Conservation (phyloP, 495 filamentous ascomycete genomes). For the Tuber aestivum region DNA sequence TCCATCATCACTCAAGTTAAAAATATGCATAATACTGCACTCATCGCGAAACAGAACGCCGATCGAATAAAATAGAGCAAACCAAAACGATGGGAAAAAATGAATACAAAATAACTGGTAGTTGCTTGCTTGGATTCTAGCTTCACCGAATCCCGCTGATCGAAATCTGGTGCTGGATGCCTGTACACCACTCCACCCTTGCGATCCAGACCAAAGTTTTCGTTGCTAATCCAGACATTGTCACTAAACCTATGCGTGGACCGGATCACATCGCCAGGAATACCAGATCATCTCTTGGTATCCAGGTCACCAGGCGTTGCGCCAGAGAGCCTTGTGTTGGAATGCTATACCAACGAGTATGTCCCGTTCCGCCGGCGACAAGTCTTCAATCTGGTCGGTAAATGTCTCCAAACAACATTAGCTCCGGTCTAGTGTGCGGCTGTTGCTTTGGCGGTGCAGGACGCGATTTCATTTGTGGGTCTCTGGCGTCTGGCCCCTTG, state of each 20-base stretch:
- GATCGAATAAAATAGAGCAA: background rate
- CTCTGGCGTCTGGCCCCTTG: slow-evolving; percentile 7
- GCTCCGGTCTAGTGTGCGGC: slow-evolving; percentile 61
- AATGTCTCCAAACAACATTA: slow-evolving; percentile 77
- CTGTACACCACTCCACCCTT: slow-evolving; percentile 82
- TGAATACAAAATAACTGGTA: background rate
- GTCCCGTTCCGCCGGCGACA: slow-evolving; percentile 86
- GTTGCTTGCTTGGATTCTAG: slow-evolving; percentile 48
- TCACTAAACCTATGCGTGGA: slow-evolving; percentile 65
- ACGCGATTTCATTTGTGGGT: slow-evolving; percentile 5
- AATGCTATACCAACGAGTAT: slow-evolving; percentile 81
- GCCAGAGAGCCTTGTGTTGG: slow-evolving; percentile 84
- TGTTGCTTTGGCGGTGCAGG: slow-evolving; percentile 46
- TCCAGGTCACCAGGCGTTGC: slow-evolving; percentile 83
- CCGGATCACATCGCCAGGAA: slow-evolving; percentile 84
- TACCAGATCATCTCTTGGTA: slow-evolving; percentile 81
- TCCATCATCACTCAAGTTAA: background rate
- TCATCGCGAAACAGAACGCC: background rate
- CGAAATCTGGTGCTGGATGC: slow-evolving; percentile 86
- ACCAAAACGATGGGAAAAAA: background rate
- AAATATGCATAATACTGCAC: background rate
- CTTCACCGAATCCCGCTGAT: slow-evolving; percentile 80
- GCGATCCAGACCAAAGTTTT: slow-evolving; percentile 77
- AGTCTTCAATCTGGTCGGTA: slow-evolving; percentile 87
- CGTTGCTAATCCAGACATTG: slow-evolving; percentile 90